These are phyloP conservation scores for Populus euphratica DNA, from an alignment of 345 rosid genomes.

Conservation along the genomic window DNA sequence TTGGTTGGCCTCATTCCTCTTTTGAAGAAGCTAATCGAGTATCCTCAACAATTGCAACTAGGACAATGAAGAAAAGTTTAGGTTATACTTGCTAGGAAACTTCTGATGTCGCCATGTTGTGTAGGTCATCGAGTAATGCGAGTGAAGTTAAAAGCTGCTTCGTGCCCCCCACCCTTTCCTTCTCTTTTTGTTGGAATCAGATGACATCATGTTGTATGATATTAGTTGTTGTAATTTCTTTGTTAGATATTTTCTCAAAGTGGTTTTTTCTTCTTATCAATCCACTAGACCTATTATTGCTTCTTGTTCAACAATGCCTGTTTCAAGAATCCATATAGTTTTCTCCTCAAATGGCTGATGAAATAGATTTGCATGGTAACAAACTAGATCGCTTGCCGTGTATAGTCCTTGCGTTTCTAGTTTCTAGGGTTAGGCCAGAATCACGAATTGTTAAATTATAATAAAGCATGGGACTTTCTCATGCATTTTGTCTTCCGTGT, in stretches of 20 bases:
- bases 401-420: neutral
- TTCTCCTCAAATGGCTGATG: neutral
- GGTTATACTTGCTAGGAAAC: constrained; percentile 18
- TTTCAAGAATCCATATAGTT: neutral
- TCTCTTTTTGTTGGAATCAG: neutral
- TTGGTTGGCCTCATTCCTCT: constrained; percentile 66
- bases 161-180: too few relatives aligned
- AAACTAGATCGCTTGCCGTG: neutral
- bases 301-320: neutral
- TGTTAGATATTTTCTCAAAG: constrained; percentile 9
- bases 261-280: constrained; percentile 20
- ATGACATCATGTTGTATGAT: constrained; percentile 1
- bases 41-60: constrained; percentile 52
- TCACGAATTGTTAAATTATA: neutral
- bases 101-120: constrained; percentile 25
- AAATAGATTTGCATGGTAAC: neutral
- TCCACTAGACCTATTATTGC: constrained; percentile 4
- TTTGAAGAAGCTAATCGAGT: constrained; percentile 54
- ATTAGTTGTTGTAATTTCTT: constrained; percentile 17
- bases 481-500: too few relatives aligned
- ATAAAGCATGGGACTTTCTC: too few relatives aligned
- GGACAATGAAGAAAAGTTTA: constrained; percentile 58
- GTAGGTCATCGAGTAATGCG: constrained; percentile 25
- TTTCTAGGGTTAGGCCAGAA: neutral
- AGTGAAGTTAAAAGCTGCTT: neutral